phyloP scores from a whole-genome alignment of 495 filamentous ascomycete species.

The Terfezia boudieri region DNA sequence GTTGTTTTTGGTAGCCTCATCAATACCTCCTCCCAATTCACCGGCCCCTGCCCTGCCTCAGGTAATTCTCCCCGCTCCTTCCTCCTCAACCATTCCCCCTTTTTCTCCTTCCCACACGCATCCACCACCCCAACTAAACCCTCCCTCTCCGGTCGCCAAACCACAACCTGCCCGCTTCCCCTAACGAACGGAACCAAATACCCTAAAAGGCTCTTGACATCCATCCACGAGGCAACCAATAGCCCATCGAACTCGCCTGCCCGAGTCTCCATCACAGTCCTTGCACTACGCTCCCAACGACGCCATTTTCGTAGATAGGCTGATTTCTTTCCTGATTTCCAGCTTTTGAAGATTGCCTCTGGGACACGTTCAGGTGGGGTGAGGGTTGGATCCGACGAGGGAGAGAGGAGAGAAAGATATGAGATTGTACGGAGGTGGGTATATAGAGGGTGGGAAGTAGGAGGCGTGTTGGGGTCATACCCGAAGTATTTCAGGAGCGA shows the following conservation, averaged over 20 bases:
- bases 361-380: constrained; percentile 33
- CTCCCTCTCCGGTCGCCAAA: constrained; percentile 62
- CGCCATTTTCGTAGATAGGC: constrained; percentile 68
- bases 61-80: neutral
- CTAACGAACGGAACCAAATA: constrained; percentile 53
- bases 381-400: constrained; percentile 47
- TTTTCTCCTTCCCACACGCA: constrained; percentile 50
- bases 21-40: neutral
- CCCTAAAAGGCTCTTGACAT: constrained; percentile 49
- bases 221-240: constrained; percentile 58
- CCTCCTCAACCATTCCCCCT: constrained; percentile 17
- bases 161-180: constrained; percentile 62
- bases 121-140: constrained; percentile 53
- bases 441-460: constrained; percentile 46
- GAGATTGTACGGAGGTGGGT: constrained; percentile 61
- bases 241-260: constrained; percentile 64
- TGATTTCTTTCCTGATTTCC: constrained; percentile 57
- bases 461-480: constrained; percentile 46
- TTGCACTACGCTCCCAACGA: constrained; percentile 45
- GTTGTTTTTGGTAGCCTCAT: neutral
- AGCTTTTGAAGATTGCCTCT: constrained; percentile 31
- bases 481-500: constrained; percentile 66
- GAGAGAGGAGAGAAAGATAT: constrained; percentile 73
- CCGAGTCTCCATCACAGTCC: constrained; percentile 48
- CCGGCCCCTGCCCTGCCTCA: neutral